Evolutionary conservation across 2,329 filamentous ascomycete genomes (phyloP), one percentile per base, ranked within the genome.

Genomic region (Chalaropsis thielavioides): DNA sequence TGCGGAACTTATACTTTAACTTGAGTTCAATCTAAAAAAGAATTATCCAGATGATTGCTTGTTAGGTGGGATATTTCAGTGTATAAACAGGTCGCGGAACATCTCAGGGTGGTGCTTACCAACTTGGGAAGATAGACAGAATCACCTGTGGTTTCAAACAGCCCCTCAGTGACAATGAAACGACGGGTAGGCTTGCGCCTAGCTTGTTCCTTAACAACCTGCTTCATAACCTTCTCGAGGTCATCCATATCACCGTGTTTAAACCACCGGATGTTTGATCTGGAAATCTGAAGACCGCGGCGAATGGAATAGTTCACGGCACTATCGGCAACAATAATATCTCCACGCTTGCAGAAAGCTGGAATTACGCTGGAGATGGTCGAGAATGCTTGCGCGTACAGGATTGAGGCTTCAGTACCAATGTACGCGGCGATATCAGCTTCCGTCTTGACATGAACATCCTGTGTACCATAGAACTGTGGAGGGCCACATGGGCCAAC

Each of bases 351-450:
- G 74, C 89, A 95, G 73, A 99, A 99, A 1, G 92, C 88, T 0
- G 94, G 95, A 68, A 99, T 96, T 24, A 97, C 92, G 73, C 89
- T 92, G n/a, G 89, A 92, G 67, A 97, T 95, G 49, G 94, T 96
- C 31, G 90, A 95, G 74, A 99, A 97, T 3, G 92, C 87, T 73
- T 99, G 94, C 0, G 94, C 89, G 72, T 99, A 99, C 67, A 99
- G 86, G 70, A 99, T 97, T 72, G 90, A 95, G 40, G 88, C 86
- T 64, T 92, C 85, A 0, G 89, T 90, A 27, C 94, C 94, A 31
- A 99, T 77, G 73, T 92, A 95, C 10, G 88, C 83, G 27, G 94
- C 91, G 72, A 99, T 92, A 73, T 97, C 92, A 65, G 89, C 84
- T 76, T 99, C 94, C 17, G 90, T 91, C 79, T 95, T 94, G 84